A percentile compares a stretch with the other conserved stretches of the same genome.
These are phyloP conservation scores for Lodderomyces theae DNA, from an alignment of 1,139 yeast genomes.

Conservation along the genomic window DNA sequence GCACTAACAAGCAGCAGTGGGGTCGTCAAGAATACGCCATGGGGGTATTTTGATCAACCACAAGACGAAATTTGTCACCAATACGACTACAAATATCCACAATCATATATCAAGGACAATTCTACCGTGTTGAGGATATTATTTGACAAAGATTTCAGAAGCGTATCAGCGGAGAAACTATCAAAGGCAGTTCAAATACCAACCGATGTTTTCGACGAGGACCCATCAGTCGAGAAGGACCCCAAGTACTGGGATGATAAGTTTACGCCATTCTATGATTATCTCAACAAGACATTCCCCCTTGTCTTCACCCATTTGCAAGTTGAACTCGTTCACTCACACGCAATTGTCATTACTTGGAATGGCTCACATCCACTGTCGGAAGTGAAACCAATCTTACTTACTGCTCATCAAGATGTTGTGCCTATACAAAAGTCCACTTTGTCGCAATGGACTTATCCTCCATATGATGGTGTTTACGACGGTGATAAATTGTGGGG, in stretches of 20 bases:
- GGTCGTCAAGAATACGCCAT: no score
- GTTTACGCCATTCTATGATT: slow-evolving; percentile 28
- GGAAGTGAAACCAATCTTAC: slow-evolving; percentile 31
- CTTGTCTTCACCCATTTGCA: slow-evolving; percentile 24
- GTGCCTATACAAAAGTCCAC: slow-evolving; percentile 41
- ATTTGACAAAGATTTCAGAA: slow-evolving; percentile 31
- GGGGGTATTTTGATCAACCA: not conserved
- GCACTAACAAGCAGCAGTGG: not conserved
- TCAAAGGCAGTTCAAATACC: slow-evolving; percentile 58
- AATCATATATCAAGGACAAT: slow-evolving; percentile 27
- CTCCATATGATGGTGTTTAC: slow-evolving; percentile 42
- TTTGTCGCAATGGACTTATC: slow-evolving; percentile 34
- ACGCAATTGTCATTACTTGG: slow-evolving; percentile 32
- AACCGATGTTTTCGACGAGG: slow-evolving; percentile 58
- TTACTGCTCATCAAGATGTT: slow-evolving; percentile 46
- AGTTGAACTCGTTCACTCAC: slow-evolving; percentile 24
- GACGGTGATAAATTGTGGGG: slow-evolving; percentile 45
- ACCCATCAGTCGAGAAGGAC: slow-evolving; percentile 25
- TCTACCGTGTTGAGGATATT: slow-evolving; percentile 29
- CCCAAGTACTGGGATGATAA: slow-evolving; percentile 30
- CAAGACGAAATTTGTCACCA: slow-evolving; percentile 22
- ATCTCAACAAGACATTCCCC: slow-evolving; percentile 31
- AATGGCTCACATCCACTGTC: slow-evolving; percentile 19
- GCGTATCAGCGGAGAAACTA: slow-evolving; percentile 32
- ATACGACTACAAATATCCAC: slow-evolving; percentile 28